Base-by-base conservation (phyloP, 805 yeast species). In the Wickerhamomyces ciferrii region DNA sequence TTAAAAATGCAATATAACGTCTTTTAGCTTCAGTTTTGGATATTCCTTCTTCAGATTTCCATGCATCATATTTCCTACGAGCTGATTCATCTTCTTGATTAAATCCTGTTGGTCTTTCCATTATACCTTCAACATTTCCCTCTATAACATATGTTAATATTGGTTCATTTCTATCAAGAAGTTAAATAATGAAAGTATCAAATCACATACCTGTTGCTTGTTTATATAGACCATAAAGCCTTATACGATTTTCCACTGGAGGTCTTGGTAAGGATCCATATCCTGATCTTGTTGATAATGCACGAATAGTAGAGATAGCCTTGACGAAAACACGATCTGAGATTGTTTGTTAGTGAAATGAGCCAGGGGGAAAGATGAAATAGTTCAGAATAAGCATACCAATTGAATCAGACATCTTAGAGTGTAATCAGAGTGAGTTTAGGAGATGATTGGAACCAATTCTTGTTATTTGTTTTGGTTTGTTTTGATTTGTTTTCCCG, bases 31-130 rank as follows among this genome's bases (percentile, higher is more conserved):
- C 88, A 0, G 84, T 78, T 48, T 73, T 75, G 18, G 79, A 58
- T 24, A 85, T 58, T 0, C 96, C 95, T 51, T 81, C 79, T 55
- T 85, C 87, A 21, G 75, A 62, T 52, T 83, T 80, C 96, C 96
- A 88, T 0, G 96, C 89, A 55, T 85, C 91, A 84, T 90, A 86
- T 61, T 88, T 87, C 54, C 80, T 75, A 58, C 78, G 77, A 10
- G 84, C 84, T 4, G 82, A 83, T 52, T 76, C 83, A 55, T 81
- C 87, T 52, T 82, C 88, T 9, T 77, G 69, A 1, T 76, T 63
- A 38, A 61, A 63, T 5, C 90, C 91, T 1, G 65, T 63, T 0
- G 92, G 92, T 41, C 89, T 67, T 2, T 76, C 74, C 79, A 85
- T 75, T 38, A 84, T 71, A 2, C 83, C 83, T 42, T 75, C 76